Evolutionary conservation across 2,329 filamentous ascomycete genomes (phyloP).

Genomic region (Ophiosphaerella korrae): DNA sequence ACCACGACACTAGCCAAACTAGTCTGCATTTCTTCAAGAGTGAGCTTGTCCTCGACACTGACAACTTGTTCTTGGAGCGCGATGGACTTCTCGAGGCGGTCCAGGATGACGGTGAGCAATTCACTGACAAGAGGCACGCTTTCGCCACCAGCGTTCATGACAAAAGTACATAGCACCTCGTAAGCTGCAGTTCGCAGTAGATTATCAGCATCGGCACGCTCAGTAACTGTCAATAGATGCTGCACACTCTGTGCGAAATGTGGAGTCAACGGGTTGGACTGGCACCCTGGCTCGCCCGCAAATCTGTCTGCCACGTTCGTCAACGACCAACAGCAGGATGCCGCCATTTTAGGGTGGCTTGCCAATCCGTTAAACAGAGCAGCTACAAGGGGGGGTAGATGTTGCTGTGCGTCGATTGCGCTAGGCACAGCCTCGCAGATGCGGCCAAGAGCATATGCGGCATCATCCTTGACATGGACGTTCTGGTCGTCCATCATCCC

Average conservation of each 20-base stretch:
- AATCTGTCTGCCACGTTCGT: constrained; percentile 99
- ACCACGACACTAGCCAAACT: constrained; percentile 90
- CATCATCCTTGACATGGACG: constrained; percentile 92
- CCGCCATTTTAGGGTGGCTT: constrained; percentile 93
- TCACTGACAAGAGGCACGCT: constrained; percentile 79
- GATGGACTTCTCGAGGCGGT: constrained; percentile 88
- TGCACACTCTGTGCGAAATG: constrained; percentile 93
- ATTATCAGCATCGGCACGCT: constrained; percentile 80
- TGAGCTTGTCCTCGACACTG: constrained; percentile 94
- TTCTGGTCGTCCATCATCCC: constrained; percentile 89
- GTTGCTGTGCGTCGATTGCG: constrained; percentile 82
- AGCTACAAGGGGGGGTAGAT: constrained; percentile 83
- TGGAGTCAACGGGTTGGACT: constrained; percentile 80
- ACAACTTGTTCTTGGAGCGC: constrained; percentile 91
- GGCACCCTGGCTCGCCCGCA: constrained; percentile 79
- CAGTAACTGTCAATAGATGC: constrained; percentile 83
- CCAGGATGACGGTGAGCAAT: constrained; percentile 85
- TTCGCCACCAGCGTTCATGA: constrained; percentile 86
- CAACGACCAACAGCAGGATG: constrained; percentile 97
- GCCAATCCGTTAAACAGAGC: constrained; percentile 89
- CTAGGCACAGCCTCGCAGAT: constrained; percentile 94
- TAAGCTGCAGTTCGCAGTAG: constrained; percentile 93
- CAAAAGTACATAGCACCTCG: constrained; percentile 93
- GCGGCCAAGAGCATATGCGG: constrained; percentile 91
- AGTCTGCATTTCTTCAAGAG: constrained; percentile 96